Evolutionary conservation across 1,284 basidiomycete species (phyloP).

Genomic region (Papiliotrema laurentii): DNA sequence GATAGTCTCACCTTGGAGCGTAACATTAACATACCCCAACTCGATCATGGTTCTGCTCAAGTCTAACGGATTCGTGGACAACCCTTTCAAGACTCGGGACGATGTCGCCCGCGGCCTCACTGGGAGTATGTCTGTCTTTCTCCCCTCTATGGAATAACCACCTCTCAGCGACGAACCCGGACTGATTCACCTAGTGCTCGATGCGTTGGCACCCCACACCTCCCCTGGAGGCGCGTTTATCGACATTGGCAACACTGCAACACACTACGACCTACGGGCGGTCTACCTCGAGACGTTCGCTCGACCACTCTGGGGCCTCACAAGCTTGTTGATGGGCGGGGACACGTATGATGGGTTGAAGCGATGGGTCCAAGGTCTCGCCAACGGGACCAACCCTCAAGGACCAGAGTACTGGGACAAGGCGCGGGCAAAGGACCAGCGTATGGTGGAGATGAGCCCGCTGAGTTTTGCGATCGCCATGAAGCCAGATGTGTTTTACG

Average conservation of each 20-base stretch:
- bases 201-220: constrained; percentile 63
- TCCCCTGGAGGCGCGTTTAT: constrained; percentile 67
- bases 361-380: constrained; percentile 63
- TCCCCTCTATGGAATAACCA: not conserved
- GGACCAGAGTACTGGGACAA: constrained; percentile 69
- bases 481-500: constrained; percentile 62
- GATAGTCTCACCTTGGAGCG: too few relatives aligned
- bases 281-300: constrained; percentile 72
- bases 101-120: constrained; percentile 59
- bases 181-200: constrained; percentile 52
- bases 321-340: constrained; percentile 62
- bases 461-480: constrained; percentile 67
- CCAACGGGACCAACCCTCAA: constrained; percentile 61
- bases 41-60: constrained; percentile 25
- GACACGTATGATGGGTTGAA: constrained; percentile 54
- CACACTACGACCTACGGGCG: constrained; percentile 68
- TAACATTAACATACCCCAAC: not conserved
- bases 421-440: constrained; percentile 68
- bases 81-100: constrained; percentile 58
- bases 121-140: constrained; percentile 32
- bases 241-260: constrained; percentile 65
- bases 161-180: too few relatives aligned
- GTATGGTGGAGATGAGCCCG: constrained; percentile 77
- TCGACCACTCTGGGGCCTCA: constrained; percentile 69
- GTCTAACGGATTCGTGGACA: constrained; percentile 37